Conservation (phyloP, 345 rosid genomes). For the Citrus inodora region DNA sequence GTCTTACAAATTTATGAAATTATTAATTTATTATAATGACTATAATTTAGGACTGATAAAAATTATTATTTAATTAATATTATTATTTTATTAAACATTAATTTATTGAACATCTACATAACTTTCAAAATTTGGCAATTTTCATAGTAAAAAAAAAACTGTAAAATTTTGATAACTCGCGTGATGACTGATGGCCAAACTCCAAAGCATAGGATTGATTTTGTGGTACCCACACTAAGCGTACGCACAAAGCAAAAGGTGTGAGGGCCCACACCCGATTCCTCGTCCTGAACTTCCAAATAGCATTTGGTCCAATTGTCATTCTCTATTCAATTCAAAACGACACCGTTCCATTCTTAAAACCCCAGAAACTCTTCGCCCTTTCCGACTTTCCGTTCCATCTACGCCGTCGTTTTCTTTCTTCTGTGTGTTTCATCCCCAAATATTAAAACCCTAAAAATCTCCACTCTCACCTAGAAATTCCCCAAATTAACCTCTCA, state of each 20-base stretch:
- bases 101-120: too few relatives aligned
- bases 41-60: too few relatives aligned
- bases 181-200: neutral
- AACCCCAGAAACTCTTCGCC: neutral
- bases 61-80: too few relatives aligned
- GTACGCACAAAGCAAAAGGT: neutral
- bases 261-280: neutral
- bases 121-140: neutral
- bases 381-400: neutral
- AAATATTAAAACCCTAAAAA: constrained; percentile 13
- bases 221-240: constrained; percentile 7
- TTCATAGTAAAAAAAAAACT: neutral
- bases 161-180: neutral
- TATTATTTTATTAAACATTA: too few relatives aligned
- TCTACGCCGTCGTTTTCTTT: constrained; percentile 7
- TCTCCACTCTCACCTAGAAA: neutral
- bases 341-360: neutral
- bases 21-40: too few relatives aligned
- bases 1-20: too few relatives aligned
- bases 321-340: neutral
- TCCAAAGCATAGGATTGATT: neutral
- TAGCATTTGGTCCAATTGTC: too few relatives aligned
- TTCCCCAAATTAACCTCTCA: neutral
- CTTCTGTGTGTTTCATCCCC: neutral
- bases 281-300: neutral